A percentile compares a stretch with the other conserved stretches of the same genome.
Conservation (phyloP, 192 early-diverging fungal genomes). For the Backusella psychrophila region DNA sequence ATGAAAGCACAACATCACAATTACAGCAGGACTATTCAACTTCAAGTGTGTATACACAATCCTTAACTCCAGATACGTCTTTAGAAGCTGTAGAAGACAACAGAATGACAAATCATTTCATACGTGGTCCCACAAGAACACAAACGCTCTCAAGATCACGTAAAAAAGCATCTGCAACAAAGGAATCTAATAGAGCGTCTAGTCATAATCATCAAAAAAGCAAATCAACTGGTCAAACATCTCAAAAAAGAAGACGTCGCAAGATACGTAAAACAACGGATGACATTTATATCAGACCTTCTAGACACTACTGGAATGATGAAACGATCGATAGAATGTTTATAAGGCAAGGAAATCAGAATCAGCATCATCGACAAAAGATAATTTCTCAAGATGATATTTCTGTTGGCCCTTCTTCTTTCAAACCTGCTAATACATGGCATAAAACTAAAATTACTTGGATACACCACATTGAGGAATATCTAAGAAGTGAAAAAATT, state of each 20-base stretch:
- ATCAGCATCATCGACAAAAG: background rate
- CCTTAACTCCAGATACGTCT: background rate
- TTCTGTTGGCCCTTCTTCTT: background rate
- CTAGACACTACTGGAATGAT: background rate
- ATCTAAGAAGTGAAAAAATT: background rate
- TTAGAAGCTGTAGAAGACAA: background rate
- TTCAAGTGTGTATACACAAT: background rate
- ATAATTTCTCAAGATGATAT: background rate
- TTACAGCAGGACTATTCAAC: background rate
- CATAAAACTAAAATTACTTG: background rate
- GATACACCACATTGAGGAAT: background rate
- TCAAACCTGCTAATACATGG: background rate
- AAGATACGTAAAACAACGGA: background rate
- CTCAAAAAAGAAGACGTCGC: background rate
- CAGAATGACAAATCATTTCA: background rate
- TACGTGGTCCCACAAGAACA: background rate
- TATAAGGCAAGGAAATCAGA: background rate
- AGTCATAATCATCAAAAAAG: background rate
- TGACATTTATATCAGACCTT: background rate
- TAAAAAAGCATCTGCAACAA: background rate
- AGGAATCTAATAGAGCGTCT: background rate
- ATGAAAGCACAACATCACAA: background rate
- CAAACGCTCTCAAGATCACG: background rate
- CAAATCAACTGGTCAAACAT: background rate
- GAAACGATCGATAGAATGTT: background rate